Evolutionary conservation across 2,329 filamentous ascomycete genomes (phyloP), one percentile per base, ranked within the genome.

Genomic region (Emmonsiellopsis sp.): DNA sequence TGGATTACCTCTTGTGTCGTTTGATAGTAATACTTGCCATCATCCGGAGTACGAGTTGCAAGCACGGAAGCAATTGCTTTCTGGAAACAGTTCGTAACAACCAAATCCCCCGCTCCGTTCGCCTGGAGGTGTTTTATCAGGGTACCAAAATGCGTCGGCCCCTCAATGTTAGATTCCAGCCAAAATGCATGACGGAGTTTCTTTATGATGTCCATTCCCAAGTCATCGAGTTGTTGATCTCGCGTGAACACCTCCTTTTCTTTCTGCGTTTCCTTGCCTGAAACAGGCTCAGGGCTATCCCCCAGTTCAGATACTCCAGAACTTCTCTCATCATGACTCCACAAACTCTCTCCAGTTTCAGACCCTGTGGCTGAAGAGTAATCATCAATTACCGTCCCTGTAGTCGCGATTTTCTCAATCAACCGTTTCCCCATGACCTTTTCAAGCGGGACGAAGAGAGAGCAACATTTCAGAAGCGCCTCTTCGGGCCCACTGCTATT

Each of bases 391-490:
- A 11, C 36, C 11, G 46, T 3, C 3, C 11, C 6, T 3, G 11
- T 36, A 27, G 33, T 4, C 8, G 14, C 21, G n/a, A 34, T 40
- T 49, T 49, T 49, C n/a, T 32, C 58, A 63, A 68, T 17, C 54
- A 53, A 13, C 60, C 59, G 13, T 63, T 61, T 31, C 67, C 47
- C 47, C 47, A 49, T 49, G 31, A 40, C 14, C 36, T 14, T 31
- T 14, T 49, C 47, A n/a, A 49, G 47, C 5, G 47, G 58, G 2
- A 63, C 61, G 51, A 72, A 69, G 32, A 67, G 64, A 43, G 71
- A 65, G 59, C 71, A 63, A 57, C 75, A 60, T 62, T 76, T 79
- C 0, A 80, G 61, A n/a, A 83, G 64, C 0, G 77, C 78, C 55
- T 80, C 77, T 59, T 81, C 77, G 0, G 75, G 71, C 2, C 70